Evolutionary conservation across 176 grass and related monocot species (phyloP), one percentile per base, ranked within the genome.

Genomic region (Panicum miliaceum): DNA sequence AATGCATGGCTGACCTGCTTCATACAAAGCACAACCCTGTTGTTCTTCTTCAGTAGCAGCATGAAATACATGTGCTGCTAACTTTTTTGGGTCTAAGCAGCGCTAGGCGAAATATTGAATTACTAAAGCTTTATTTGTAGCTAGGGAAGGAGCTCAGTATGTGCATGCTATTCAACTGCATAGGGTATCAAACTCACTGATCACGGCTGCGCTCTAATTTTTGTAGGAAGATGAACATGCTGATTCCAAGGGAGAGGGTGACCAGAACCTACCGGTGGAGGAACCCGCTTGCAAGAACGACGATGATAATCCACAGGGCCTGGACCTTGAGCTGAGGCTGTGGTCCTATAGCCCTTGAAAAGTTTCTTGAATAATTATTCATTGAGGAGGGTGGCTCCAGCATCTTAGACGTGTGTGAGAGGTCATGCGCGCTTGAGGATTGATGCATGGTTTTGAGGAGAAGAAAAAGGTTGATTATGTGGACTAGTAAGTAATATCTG

Each of bases 301-400:
- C 12, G 5, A 18, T 18, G 63, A 80, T 2, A 32, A 32, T 38
- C 46, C 3, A 68, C 11, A 36, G n/a, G 77, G 52, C 1, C 18
- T 35, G 7, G 63, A 80, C 19, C 62, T 80, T 25, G 34, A 54
- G 6, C 63, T 80, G 12, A 68, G 52, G 78, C 46, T 80, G 4
- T 80, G 64, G 68, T 79, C 25, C 58, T 19, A n/a, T n/a, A n/a
- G n/a, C 19, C 37, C 2, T 42, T 16, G 13, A 69, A 11, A 69
- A 13, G 19, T 69, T 10, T 68, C 19, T 42, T 41, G 19, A 37
- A 19, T 8, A 42, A 2, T 4, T 7, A 68, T 4, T n/a, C 0
- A 6, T 68, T 12, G 11, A 68, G 22, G 10, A 26, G 20, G 5
- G n/a, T 46, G 41, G 41, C 26, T 71, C 6, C n/a, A 48, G 9